Base-by-base conservation (phyloP, 2,329 filamentous ascomycete species). In the Geosmithia morbida region DNA sequence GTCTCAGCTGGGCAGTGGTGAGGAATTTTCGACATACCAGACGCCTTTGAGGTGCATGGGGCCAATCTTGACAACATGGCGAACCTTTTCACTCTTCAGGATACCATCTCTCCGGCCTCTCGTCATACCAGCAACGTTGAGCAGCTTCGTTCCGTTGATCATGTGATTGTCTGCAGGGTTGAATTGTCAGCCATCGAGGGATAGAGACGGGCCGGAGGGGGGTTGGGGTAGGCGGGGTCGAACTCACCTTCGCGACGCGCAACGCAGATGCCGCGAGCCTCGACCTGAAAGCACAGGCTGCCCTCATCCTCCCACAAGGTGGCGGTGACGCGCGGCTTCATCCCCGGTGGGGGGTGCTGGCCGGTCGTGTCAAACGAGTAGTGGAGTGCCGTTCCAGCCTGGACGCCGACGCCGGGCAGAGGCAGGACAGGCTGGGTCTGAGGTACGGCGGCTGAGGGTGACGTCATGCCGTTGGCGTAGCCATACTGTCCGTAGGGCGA, bases 1-100 rank as follows among this genome's bases (percentile, higher is more conserved):
- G 33, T 37, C 33, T 37, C 33, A 13, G 33, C 33, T 37, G 11
- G 33, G 6, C 3, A 37, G 10, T 3, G 6, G 33, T 37, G 11
- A 16, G 14, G 33, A 13, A 37, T 37, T 26, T 26, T 26, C 22
- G 49, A 70, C 84, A 69, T 74, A 94, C 88, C 89, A 95, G 54
- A 95, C 89, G 59, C 92, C 92, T 69, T 98, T 98, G 43, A 98
- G 69, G 62, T 97, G 92, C 92, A 98, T 98, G 3, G 92, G 92
- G 0, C 92, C 92, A 62, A 98, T 97, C 69, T 98, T 98, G 51
- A 97, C 92, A 13, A 97, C 92, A 64, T 96, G 89, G 55, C 92
- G 82, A 49, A 89, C 80, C 67, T 97, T 98, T 66, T 97, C 92
- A 62, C 90, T 96, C 70, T 98, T 98, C 49, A 98, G 67, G 55